phyloP scores from a whole-genome alignment of 164 flowering plant genomes.

The Malania oleifera region DNA sequence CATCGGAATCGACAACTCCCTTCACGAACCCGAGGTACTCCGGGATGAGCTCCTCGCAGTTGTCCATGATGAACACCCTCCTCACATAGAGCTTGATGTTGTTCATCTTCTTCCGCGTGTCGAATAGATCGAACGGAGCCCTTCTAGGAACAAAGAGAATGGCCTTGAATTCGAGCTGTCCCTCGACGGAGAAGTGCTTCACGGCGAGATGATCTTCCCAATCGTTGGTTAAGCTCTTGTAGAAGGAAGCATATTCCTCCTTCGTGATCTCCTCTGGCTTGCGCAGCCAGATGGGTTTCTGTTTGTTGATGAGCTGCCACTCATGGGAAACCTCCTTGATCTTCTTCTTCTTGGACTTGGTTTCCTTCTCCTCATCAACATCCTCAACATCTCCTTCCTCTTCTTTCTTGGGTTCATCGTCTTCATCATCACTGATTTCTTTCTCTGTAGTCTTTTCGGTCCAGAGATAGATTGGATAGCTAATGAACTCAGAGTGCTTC shows the following conservation, averaged over 20 bases:
- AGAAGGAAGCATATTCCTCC: slow-evolving; percentile 70
- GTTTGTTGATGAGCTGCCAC: slow-evolving; percentile 69
- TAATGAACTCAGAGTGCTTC: slow-evolving; percentile 73
- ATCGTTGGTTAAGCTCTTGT: slow-evolving; percentile 71
- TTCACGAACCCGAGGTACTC: slow-evolving; percentile 71
- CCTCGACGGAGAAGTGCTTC: slow-evolving; percentile 75
- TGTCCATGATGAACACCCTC: slow-evolving; percentile 75
- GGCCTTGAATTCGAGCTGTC: slow-evolving; percentile 73
- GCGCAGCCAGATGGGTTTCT: slow-evolving; percentile 74
- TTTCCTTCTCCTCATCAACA: slow-evolving; percentile 55
- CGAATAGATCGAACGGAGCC: slow-evolving; percentile 70
- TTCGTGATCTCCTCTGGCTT: slow-evolving; percentile 71
- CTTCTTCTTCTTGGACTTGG: slow-evolving; percentile 62
- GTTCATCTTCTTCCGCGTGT: slow-evolving; percentile 68
- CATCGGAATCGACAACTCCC: slow-evolving; percentile 74
- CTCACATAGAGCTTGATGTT: slow-evolving; percentile 74
- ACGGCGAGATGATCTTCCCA: slow-evolving; percentile 75
- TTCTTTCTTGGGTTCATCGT: slow-evolving; percentile 57
- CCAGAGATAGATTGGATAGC: slow-evolving; percentile 67
- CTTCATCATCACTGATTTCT: slow-evolving; percentile 62
- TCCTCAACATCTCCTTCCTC: slow-evolving; percentile 63
- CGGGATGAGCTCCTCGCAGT: slow-evolving; percentile 69
- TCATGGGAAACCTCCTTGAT: slow-evolving; percentile 71
- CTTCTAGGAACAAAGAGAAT: slow-evolving; percentile 63
- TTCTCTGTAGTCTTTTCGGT: slow-evolving; percentile 64